Evolutionary conservation across 345 rosid species (phyloP).

Genomic region (Cardamine resedifolia): DNA sequence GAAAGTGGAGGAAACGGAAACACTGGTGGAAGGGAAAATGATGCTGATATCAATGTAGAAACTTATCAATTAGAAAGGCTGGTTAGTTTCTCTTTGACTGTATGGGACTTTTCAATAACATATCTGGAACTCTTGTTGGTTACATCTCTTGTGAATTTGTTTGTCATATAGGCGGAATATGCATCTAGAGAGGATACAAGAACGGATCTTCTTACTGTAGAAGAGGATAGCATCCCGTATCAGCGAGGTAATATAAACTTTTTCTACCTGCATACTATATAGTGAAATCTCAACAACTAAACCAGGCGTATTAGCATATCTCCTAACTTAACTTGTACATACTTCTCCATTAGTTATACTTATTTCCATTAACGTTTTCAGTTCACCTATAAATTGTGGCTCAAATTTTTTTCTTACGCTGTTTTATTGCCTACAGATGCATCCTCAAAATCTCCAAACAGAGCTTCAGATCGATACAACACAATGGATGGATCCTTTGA

Average conservation of each 20-base stretch:
- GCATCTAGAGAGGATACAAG: slow-evolving; percentile 37
- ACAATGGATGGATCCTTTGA: slow-evolving; percentile 33
- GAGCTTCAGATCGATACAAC: slow-evolving; percentile 33
- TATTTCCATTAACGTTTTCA: background rate
- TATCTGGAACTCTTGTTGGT: slow-evolving; percentile 18
- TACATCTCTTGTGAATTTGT: slow-evolving; percentile 22
- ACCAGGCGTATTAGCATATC: slow-evolving; percentile 12
- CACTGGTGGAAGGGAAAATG: slow-evolving; percentile 32
- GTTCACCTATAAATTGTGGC: background rate
- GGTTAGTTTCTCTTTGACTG: slow-evolving; percentile 43
- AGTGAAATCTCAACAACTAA: background rate
- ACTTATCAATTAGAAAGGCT: slow-evolving; percentile 32
- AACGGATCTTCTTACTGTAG: slow-evolving; percentile 29
- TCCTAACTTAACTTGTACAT: slow-evolving; percentile 2
- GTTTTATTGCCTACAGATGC: slow-evolving; percentile 42
- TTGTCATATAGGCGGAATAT: slow-evolving; percentile 41
- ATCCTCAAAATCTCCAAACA: slow-evolving; percentile 34
- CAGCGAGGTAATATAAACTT: slow-evolving; percentile 44
- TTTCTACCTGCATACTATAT: slow-evolving; percentile 22
- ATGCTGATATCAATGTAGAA: slow-evolving; percentile 33
- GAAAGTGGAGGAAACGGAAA: slow-evolving; percentile 31
- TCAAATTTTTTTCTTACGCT: background rate
- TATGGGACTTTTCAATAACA: slow-evolving; percentile 13
- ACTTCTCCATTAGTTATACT: background rate
- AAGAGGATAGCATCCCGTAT: slow-evolving; percentile 35